These are phyloP conservation scores for Scheffersomyces stambukii DNA, from an alignment of 1,139 yeast genomes.

Conservation along the genomic window DNA sequence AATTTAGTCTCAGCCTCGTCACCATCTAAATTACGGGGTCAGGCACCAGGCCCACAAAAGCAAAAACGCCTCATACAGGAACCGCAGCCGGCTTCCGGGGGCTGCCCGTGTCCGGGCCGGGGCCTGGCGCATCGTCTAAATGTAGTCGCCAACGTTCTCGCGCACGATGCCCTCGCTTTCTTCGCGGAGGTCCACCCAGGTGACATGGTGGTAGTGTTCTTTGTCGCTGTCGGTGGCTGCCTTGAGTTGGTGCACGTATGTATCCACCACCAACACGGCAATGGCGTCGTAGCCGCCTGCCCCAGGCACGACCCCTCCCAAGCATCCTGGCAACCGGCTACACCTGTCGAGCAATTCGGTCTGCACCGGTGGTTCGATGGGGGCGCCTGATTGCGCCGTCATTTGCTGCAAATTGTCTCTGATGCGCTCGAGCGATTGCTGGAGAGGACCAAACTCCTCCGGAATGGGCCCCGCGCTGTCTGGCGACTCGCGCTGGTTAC, in stretches of 20 bases:
- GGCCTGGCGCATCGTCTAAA: conserved; percentile 2
- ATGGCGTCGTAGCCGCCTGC: conserved; percentile 98
- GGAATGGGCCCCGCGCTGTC: too few relatives aligned
- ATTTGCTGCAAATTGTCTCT: conserved; percentile 54
- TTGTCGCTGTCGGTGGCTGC: conserved; percentile 21
- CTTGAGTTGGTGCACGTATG: conserved; percentile 34
- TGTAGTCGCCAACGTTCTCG: conserved; percentile 29
- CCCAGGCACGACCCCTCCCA: conserved; percentile 96
- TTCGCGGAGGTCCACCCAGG: conserved; percentile 64
- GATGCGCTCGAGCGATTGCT: conserved; percentile 40
- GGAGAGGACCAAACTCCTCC: conserved; percentile 1
- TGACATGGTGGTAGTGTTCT: conserved; percentile 38
- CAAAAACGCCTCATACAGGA: too few relatives aligned
- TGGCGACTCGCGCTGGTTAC: conserved; percentile 10
- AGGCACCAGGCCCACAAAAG: too few relatives aligned
- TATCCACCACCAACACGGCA: conserved; percentile 58
- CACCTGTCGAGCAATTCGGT: conserved; percentile 68
- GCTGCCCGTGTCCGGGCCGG: conserved; percentile 6
- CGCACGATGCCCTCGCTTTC: conserved; percentile 50
- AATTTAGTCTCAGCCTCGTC: too few relatives aligned
- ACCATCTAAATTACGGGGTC: too few relatives aligned
- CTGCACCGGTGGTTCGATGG: conserved; percentile 82
- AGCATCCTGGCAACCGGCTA: conserved; percentile 56
- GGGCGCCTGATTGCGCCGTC: conserved; percentile 69
- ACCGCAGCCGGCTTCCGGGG: conserved; percentile 12